Percentiles rank a stretch among this genome's conserved stretches.
Conservation (phyloP, 2,329 filamentous ascomycete species). For the Colletotrichum sp. region DNA sequence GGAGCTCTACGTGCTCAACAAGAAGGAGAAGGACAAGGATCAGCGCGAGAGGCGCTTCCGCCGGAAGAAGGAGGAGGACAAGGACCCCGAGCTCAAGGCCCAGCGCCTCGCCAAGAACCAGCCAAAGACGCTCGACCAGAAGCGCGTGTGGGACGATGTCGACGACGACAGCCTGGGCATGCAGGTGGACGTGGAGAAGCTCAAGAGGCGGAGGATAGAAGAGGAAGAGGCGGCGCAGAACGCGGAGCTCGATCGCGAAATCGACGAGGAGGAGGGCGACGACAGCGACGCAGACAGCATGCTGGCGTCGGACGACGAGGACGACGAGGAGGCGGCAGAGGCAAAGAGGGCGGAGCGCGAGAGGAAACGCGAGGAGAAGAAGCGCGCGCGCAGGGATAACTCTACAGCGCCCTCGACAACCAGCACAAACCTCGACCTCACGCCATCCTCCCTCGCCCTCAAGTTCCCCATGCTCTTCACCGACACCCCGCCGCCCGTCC, state of each 20-base stretch:
- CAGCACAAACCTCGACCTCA: constrained; percentile 68
- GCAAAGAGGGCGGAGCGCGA: constrained; percentile 48
- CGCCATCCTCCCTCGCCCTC: constrained; percentile 61
- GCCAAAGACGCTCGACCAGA: constrained; percentile 81
- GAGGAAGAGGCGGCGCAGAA: constrained; percentile 55
- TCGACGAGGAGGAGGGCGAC: constrained; percentile 51
- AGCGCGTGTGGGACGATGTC: constrained; percentile 87
- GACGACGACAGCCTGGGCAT: constrained; percentile 62
- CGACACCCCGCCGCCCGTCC: constrained; percentile 62
- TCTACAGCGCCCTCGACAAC: constrained; percentile 64
- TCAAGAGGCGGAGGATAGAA: constrained; percentile 62
- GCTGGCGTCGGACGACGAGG: constrained; percentile 69
- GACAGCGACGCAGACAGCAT: constrained; percentile 69
- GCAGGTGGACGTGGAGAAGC: constrained; percentile 62
- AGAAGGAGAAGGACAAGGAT: constrained; percentile 75
- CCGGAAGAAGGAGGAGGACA: constrained; percentile 83
- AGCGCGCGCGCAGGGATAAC: constrained; percentile 49
- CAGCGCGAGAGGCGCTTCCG: constrained; percentile 79
- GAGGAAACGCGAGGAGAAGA: constrained; percentile 15
- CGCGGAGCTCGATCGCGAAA: constrained; percentile 37
- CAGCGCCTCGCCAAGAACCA: constrained; percentile 79
- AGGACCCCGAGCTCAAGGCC: constrained; percentile 76
- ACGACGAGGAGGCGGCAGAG: constrained; percentile 50
- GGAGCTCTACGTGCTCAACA: constrained; percentile 78
- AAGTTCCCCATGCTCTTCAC: constrained; percentile 69